Base-by-base conservation (phyloP, 371 early-diverging fungal genomes). In the Smittium mucronatum region DNA sequence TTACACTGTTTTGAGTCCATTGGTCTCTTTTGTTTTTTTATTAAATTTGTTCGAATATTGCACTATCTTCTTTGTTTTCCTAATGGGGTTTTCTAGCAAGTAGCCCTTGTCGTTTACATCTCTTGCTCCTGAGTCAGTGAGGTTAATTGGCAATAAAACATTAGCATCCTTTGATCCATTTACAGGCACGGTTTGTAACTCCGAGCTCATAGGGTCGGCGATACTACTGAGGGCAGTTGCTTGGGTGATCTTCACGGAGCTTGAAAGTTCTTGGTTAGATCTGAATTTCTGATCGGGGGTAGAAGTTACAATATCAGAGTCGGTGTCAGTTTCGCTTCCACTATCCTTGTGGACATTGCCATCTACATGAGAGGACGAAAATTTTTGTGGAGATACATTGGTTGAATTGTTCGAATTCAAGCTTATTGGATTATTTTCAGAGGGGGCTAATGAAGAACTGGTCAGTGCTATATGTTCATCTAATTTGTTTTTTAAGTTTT, bases 1-100 rank as follows among this genome's bases (percentile, higher is more conserved):
- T 69, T 58, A 32, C 25, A 67, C 25, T 30, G 34, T 31, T 34
- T 28, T 57, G 28, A 26, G 35, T 36, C 61, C 35, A 65, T 68
- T 25, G 63, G 34, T n/a, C 26, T n/a, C 17, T 31, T 34, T 71
- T 1, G 30, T 16, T 31, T 25, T 71, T 28, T 67, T 70, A 67
- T 33, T 21, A 68, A 26, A 36, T 36, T 68, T 68, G 33, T 5
- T 68, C 57, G 2, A 2, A 17, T 57, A 35, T 2, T 61, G 33
- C 11, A 35, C 57, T 57, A 36, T 68, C 47, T 57, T 30, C 26
- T 30, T 58, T 35, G 61, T 11, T n/a, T 32, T 67, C 2, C 25
- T n/a, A 30, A 61, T 61, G 11, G 63, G 26, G 26, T 21, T n/a
- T n/a, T n/a, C 47, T 11, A 11, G 47, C 5, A 47, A 11, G 47